A percentile compares a stretch with the other conserved stretches of the same genome.
Conservation (phyloP, 192 early-diverging fungal genomes). For the Diversispora eburnea region DNA sequence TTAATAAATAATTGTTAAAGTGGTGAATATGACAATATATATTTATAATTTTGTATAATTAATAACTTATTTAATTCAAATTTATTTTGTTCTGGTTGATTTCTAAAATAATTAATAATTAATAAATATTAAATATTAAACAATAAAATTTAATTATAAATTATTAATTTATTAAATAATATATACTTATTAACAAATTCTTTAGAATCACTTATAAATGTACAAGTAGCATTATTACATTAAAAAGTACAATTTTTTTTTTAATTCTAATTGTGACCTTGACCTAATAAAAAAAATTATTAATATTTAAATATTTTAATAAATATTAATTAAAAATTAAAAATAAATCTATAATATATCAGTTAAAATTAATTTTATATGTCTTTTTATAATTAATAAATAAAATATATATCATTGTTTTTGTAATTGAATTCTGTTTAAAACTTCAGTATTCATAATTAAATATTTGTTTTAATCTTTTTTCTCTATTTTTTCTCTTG, state of each 20-base stretch:
- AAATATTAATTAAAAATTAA: too few species aligned
- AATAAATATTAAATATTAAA: neutral
- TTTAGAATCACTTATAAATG: neutral
- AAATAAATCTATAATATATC: too few species aligned
- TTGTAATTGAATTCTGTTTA: neutral
- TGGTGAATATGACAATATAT: neutral
- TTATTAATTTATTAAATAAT: slow-evolving; percentile 1
- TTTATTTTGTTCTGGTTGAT: neutral
- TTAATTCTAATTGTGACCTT: neutral
- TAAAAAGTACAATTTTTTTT: neutral
- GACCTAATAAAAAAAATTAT: too few species aligned
- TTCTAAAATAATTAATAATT: neutral
- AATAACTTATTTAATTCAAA: neutral
- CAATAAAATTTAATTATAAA: neutral
- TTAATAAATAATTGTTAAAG: neutral
- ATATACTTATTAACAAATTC: neutral
- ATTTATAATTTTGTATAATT: neutral
- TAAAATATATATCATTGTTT: neutral
- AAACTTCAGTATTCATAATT: slow-evolving; percentile 2
- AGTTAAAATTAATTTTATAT: neutral
- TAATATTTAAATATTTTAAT: too few species aligned
- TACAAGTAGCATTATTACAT: neutral
- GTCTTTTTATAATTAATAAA: neutral
- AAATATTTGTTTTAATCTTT: neutral
- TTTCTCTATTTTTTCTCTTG: neutral